Evolutionary conservation across 192 early-diverging fungal genomes (phyloP).

Genomic region (Entomortierella beljakovae): DNA sequence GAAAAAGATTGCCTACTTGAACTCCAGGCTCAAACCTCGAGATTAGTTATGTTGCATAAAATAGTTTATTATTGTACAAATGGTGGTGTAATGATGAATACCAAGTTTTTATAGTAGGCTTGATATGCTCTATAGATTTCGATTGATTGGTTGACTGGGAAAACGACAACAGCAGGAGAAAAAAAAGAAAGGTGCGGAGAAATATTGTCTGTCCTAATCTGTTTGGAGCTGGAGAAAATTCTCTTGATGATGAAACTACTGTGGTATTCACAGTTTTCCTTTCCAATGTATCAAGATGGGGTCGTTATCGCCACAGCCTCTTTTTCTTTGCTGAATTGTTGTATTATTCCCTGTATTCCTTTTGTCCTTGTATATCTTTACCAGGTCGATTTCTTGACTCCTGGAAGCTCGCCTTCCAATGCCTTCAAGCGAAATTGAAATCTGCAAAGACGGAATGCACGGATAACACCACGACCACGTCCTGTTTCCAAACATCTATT

Average conservation of each 20-base stretch:
- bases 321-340: background rate
- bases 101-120: background rate
- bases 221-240: too few relatives aligned
- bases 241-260: too few relatives aligned
- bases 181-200: too few relatives aligned
- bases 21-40: too few relatives aligned
- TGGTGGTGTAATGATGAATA: background rate
- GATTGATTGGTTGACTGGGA: too few relatives aligned
- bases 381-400: conserved; percentile 86
- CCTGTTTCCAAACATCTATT: conserved; percentile 84
- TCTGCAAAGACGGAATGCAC: conserved; percentile 79
- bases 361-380: conserved; percentile 49
- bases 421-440: conserved; percentile 87
- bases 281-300: background rate
- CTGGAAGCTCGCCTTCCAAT: conserved; percentile 81
- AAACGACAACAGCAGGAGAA: too few relatives aligned
- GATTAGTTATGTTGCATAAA: too few relatives aligned
- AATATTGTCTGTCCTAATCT: too few relatives aligned
- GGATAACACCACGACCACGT: conserved; percentile 79
- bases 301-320: background rate
- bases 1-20: too few relatives aligned
- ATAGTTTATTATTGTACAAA: background rate
- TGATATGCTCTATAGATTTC: background rate
- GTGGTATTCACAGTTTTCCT: too few relatives aligned
- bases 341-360: background rate